Evolutionary conservation across 108 stramenopile genomes (phyloP), one percentile per base, ranked within the genome.

Genomic region (Parietichytrium sp.): DNA sequence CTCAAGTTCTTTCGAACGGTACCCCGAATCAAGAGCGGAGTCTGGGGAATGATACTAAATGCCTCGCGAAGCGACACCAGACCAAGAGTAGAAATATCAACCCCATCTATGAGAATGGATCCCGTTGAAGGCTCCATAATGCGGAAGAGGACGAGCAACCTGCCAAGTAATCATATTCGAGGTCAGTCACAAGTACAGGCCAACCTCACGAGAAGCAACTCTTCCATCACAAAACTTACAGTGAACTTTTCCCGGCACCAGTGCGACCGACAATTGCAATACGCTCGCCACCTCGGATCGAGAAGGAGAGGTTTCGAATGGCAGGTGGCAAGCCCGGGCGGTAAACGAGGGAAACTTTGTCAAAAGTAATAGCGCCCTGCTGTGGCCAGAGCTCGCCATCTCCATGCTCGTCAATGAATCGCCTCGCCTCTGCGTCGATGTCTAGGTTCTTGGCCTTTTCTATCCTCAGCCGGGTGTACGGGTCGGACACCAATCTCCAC

Each of bases 191-290:
- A 16, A 16, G 15, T 13, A 16, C 49, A 16, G 38, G 10, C 85
- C 33, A 93, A 80, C 82, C 93, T 93, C 29, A 92, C 92, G 4
- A 96, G 81, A 4, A 95, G 86, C 26, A 94, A 54, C 30, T 96
- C 54, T 3, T 92, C 93, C n/a, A 90, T 51, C 90, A 96, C 89
- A n/a, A 98, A n/a, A n/a, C n/a, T n/a, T n/a, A n/a, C n/a, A n/a
- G 79, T 1, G 93, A 93, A 3, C 89, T 91, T 83, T 98, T 96
- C 15, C 95, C 96, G 0, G 93, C 91, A n/a, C 94, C 93, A 80
- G 86, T 84, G 20, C 91, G 83, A 49, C 87, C 91, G 72, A 47
- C 84, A 79, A 83, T 42, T 27, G 86, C 85, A 3, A 86, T 82
- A 15, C 81, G 83, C 1, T n/a, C 16, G n/a, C 84, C 84, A 3